A percentile compares a stretch with the other conserved stretches of the same genome.
phyloP scores from a whole-genome alignment of 2,329 filamentous ascomycete species.

The Paecilomyces niveus region DNA sequence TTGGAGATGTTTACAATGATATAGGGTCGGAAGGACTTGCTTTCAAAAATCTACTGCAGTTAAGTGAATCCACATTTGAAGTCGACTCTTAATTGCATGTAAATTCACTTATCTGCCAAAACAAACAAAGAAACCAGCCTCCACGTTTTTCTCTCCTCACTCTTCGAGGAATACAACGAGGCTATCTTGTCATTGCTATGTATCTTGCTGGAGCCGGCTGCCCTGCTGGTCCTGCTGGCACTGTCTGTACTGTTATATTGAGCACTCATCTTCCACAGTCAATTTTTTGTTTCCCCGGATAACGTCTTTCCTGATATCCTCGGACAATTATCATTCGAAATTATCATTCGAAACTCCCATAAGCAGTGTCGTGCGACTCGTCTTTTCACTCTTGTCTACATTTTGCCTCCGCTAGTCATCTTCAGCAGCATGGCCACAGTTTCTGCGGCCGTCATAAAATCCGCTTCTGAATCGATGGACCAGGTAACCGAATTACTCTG shows the following conservation, averaged over 20 bases:
- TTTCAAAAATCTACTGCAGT: too few relatives aligned
- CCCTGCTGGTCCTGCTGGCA: background rate
- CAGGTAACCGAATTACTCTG: conserved; percentile 19
- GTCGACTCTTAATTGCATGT: background rate
- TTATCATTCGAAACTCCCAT: too few relatives aligned
- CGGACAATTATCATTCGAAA: too few relatives aligned
- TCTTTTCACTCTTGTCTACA: background rate
- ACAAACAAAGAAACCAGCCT: conserved; percentile 7
- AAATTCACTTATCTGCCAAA: conserved; percentile 2
- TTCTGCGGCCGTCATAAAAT: background rate
- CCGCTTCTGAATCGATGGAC: conserved; percentile 7
- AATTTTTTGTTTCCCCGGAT: conserved; percentile 1
- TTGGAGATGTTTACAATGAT: too few relatives aligned
- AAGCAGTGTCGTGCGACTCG: too few relatives aligned
- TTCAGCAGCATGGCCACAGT: conserved; percentile 8
- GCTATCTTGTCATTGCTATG: too few relatives aligned
- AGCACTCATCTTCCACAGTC: conserved; percentile 3
- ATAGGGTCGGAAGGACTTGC: too few relatives aligned
- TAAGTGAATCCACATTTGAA: background rate
- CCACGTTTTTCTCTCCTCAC: background rate
- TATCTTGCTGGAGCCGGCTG: background rate
- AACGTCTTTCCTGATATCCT: background rate
- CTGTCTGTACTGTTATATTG: conserved; percentile 2
- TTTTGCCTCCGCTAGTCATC: background rate
- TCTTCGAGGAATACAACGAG: background rate